These are phyloP conservation scores for Mycena polygramma DNA, from an alignment of 768 basidiomycete species.

Conservation along the genomic window DNA sequence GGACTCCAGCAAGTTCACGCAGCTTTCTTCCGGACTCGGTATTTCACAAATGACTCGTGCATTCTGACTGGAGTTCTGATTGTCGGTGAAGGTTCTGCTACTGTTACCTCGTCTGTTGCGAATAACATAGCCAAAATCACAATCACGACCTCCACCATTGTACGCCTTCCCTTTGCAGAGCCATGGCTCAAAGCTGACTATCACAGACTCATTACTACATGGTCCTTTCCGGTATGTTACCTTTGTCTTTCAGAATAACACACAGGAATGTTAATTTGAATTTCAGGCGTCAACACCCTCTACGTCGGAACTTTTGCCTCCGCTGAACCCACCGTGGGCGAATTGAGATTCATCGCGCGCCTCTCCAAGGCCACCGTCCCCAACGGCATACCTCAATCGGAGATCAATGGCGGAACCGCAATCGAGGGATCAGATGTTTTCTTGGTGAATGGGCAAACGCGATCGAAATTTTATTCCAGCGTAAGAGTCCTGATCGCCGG, in stretches of 20 bases:
- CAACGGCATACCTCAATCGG: constrained; percentile 54
- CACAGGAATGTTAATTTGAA: background rate
- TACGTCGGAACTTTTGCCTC: constrained; percentile 62
- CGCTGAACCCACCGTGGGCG: constrained; percentile 61
- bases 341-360: constrained; percentile 63
- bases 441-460: constrained; percentile 58
- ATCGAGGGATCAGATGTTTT: constrained; percentile 65
- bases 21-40: constrained; percentile 62
- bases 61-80: background rate
- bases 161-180: constrained; percentile 28
- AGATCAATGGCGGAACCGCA: constrained; percentile 56
- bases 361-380: constrained; percentile 56
- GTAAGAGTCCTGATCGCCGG: constrained; percentile 40
- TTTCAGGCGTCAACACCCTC: constrained; percentile 52
- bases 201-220: constrained; percentile 61
- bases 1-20: constrained; percentile 59
- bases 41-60: constrained; percentile 11
- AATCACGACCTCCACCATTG: constrained; percentile 59
- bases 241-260: background rate
- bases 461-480: constrained; percentile 64
- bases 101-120: constrained; percentile 54
- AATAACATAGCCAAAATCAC: constrained; percentile 58
- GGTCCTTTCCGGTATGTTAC: constrained; percentile 47
- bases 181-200: background rate
- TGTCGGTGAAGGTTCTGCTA: constrained; percentile 51